These are phyloP conservation scores for Trichomonascus vanleenenianus DNA, from an alignment of 805 yeast species.

Conservation along the genomic window DNA sequence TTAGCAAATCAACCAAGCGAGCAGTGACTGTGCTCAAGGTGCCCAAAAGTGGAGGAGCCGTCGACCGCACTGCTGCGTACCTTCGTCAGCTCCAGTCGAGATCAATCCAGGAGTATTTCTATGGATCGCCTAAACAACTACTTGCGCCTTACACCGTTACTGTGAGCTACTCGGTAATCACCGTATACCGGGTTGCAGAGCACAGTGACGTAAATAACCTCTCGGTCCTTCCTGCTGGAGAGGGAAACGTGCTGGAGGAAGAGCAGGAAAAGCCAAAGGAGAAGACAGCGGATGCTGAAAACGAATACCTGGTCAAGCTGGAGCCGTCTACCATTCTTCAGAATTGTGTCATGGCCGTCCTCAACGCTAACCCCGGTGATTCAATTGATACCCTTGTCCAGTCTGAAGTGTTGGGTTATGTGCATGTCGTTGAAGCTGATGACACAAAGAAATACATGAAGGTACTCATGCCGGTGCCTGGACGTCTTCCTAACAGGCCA, in stretches of 20 bases:
- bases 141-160: slow-evolving; percentile 84
- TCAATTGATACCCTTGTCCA: slow-evolving; percentile 40
- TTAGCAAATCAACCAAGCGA: slow-evolving; percentile 13
- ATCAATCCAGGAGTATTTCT: slow-evolving; percentile 79
- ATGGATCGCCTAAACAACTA: slow-evolving; percentile 57
- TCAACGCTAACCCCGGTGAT: slow-evolving; percentile 41
- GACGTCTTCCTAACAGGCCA: slow-evolving; percentile 68
- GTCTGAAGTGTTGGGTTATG: slow-evolving; percentile 70
- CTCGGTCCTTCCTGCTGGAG: slow-evolving; percentile 30
- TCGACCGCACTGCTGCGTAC: slow-evolving; percentile 62
- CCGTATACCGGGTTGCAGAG: slow-evolving; percentile 53
- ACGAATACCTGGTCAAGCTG: slow-evolving; percentile 24
- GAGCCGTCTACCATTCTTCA: slow-evolving; percentile 43
- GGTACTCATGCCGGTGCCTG: slow-evolving; percentile 81
- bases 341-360: slow-evolving; percentile 66
- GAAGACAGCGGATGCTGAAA: slow-evolving; percentile 2
- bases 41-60: slow-evolving; percentile 68
- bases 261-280: slow-evolving; percentile 12
- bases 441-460: slow-evolving; percentile 63
- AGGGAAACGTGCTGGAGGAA: slow-evolving; percentile 21
- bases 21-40: slow-evolving; percentile 47
- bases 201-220: slow-evolving; percentile 15
- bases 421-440: slow-evolving; percentile 62
- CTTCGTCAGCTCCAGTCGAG: slow-evolving; percentile 66
- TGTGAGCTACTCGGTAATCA: slow-evolving; percentile 52